A percentile compares a stretch with the other conserved stretches of the same genome.
phyloP scores from a whole-genome alignment of 495 filamentous ascomycete species.

The Lichenothelia convexa region DNA sequence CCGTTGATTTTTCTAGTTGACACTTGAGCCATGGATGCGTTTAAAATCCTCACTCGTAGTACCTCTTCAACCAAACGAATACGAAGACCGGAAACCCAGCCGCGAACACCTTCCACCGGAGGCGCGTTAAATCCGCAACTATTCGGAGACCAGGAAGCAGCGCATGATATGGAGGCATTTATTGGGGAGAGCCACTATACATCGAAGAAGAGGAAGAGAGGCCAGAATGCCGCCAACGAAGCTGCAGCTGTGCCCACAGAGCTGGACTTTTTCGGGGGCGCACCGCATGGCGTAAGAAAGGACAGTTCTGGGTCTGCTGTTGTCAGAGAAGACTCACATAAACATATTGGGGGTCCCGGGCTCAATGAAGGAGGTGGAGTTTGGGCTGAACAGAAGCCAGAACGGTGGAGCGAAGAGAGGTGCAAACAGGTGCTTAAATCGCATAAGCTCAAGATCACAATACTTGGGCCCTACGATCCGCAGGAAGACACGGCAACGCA shows the following conservation, averaged over 20 bases:
- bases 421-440: constrained; percentile 54
- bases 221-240: constrained; percentile 15
- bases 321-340: background rate
- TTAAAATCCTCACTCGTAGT: constrained; percentile 51
- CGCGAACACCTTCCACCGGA: constrained; percentile 34
- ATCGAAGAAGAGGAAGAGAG: constrained; percentile 18
- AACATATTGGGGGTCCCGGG: background rate
- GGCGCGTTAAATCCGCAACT: constrained; percentile 34
- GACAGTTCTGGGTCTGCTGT: background rate
- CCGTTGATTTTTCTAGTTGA: no score
- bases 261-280: constrained; percentile 19
- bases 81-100: constrained; percentile 16
- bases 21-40: constrained; percentile 47
- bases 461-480: constrained; percentile 23
- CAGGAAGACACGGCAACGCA: constrained; percentile 24
- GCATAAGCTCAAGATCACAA: constrained; percentile 74
- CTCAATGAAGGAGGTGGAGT: constrained; percentile 1
- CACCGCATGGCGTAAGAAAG: background rate
- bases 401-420: constrained; percentile 37
- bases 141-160: constrained; percentile 25
- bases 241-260: constrained; percentile 1
- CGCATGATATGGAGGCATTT: constrained; percentile 11
- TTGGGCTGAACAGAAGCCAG: constrained; percentile 1
- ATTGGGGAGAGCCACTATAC: no score
- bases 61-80: constrained; percentile 18